Evolutionary conservation across 257 asterid genomes (phyloP), one percentile per base, ranked within the genome.

Genomic region (Prunella vulgaris): DNA sequence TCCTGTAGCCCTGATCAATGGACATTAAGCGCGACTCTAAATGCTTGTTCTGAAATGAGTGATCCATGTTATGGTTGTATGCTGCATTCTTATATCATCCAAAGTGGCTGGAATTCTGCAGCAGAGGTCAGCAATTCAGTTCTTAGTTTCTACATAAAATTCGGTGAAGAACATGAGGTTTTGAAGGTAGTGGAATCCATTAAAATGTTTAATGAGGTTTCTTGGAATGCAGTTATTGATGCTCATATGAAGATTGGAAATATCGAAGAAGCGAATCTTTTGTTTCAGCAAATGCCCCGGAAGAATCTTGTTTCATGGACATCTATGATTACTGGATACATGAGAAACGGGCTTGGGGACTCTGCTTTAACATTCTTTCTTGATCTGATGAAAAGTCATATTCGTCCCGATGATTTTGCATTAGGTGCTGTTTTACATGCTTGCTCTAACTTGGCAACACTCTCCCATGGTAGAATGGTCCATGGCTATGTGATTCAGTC

Each of bases 401-500:
- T 86, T 13, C 52, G 12, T 53, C 93, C 93, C 0, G 97, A 88
- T 75, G 84, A 84, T 69, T 71, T 83, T 64, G 83, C 88, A 2
- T 74, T 88, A 49, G 97, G 97, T 64, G 89, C 87, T 18, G 82
- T 85, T 70, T 79, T 90, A 71, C 91, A 86, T 52, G 91, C 95
- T 42, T 88, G 97, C 63, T 85, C 97, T 46, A 83, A 53, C 77
- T 51, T 76, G 73, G 84, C 80, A 7, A 75, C 82, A 4, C 66
- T 82, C 17, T 76, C 77, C 38, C 77, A 74, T 51, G 86, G 84
- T 46, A 73, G 76, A 68, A 73, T 81, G 85, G 70, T 84, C 67
- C 97, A 90, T 73, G 75, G 73, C 24, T 69, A 72, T 57, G 86
- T 77, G 32, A 32, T 90, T 59, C 77, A 27, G 14, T 72, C 56